Conservation (phyloP, 83 land plant species). For the Thuja plicata region DNA sequence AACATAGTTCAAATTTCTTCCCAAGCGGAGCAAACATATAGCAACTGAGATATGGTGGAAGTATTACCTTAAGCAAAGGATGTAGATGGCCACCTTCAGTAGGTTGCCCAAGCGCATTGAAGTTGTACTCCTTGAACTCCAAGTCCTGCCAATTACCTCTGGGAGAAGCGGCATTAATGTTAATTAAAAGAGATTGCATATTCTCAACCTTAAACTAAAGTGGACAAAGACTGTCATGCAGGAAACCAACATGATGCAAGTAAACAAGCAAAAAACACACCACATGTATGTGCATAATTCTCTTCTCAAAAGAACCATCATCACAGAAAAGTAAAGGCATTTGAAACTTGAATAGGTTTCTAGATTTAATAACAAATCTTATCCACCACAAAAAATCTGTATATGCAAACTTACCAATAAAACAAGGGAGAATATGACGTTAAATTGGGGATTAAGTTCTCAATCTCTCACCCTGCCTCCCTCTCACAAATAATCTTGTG, state of each 20-base stretch:
- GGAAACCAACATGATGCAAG: background rate
- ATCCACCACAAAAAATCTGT: background rate
- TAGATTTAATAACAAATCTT: background rate
- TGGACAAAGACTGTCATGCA: background rate
- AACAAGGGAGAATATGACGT: background rate
- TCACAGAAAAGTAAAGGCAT: background rate
- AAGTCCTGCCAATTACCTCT: constrained; percentile 82
- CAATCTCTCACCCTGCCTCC: background rate
- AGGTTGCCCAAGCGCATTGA: constrained; percentile 73
- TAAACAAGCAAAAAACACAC: background rate
- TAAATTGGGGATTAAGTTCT: background rate
- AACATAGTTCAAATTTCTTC: background rate
- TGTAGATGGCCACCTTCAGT: constrained; percentile 77
- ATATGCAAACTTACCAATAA: background rate
- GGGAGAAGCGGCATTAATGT: background rate
- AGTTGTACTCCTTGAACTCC: constrained; percentile 89
- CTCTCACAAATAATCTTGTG: background rate
- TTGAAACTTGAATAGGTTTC: background rate
- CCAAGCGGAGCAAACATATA: background rate
- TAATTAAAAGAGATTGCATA: background rate
- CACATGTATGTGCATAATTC: background rate
- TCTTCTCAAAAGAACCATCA: background rate
- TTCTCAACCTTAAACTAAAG: background rate
- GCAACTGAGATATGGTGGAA: background rate
- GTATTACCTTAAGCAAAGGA: constrained; percentile 84